These are phyloP conservation scores for Phytophthora fragariaefolia DNA, from an alignment of 352 stramenopile genomes.

Conservation along the genomic window DNA sequence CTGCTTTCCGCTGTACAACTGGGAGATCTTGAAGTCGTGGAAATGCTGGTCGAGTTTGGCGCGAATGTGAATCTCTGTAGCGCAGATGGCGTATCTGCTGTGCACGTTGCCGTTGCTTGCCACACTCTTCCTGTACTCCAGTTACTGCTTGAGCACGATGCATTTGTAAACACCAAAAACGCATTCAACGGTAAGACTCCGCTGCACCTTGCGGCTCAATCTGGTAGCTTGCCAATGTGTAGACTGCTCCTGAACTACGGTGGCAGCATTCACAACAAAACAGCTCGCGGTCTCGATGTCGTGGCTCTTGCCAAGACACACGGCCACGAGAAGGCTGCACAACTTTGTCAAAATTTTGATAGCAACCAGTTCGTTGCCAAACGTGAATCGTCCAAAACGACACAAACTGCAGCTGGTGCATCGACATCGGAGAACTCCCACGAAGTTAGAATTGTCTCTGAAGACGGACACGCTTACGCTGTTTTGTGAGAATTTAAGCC, in stretches of 20 bases:
- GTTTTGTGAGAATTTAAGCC: slow-evolving; percentile 36
- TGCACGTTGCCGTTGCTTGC: slow-evolving; percentile 59
- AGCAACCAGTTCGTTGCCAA: slow-evolving; percentile 4
- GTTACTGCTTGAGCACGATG: slow-evolving; percentile 53
- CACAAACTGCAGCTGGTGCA: slow-evolving; percentile 28
- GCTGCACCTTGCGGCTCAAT: slow-evolving; percentile 63
- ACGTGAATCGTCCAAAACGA: slow-evolving; percentile 8
- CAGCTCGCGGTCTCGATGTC: slow-evolving; percentile 34
- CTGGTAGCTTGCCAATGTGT: slow-evolving; percentile 56
- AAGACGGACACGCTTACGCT: slow-evolving; percentile 44
- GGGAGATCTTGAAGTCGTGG: slow-evolving; percentile 51
- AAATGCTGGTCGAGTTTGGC: slow-evolving; percentile 51
- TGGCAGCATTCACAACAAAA: slow-evolving; percentile 39
- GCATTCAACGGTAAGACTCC: slow-evolving; percentile 59
- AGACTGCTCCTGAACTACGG: slow-evolving; percentile 51
- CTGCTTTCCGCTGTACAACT: slow-evolving; percentile 59
- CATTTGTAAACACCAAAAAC: slow-evolving; percentile 58
- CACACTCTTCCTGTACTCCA: slow-evolving; percentile 45
- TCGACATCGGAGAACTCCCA: slow-evolving; percentile 28
- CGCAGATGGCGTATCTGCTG: slow-evolving; percentile 47
- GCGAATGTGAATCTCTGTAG: slow-evolving; percentile 63
- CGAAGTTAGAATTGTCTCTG: slow-evolving; percentile 44
- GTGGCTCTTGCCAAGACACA: slow-evolving; percentile 35
- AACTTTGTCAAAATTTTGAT: slow-evolving; percentile 35
- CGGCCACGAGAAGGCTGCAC: slow-evolving; percentile 39